phyloP scores from a whole-genome alignment of 768 basidiomycete species.

The Russula ochroleuca region DNA sequence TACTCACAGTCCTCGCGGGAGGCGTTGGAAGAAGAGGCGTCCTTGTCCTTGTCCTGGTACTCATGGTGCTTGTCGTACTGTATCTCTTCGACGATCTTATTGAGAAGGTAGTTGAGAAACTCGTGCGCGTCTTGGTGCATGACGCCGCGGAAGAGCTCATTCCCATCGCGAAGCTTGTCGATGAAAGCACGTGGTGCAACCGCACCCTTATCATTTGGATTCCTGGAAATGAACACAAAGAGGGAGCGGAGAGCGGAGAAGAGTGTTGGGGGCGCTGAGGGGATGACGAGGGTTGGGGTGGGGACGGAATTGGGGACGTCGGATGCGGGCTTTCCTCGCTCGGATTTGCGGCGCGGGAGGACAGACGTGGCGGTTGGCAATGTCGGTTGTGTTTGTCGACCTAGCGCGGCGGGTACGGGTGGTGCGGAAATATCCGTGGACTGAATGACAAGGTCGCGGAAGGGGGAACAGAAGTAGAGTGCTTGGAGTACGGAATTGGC shows the following conservation, averaged over 20 bases:
- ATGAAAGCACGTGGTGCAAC: slow-evolving; percentile 89
- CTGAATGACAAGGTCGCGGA: slow-evolving; percentile 85
- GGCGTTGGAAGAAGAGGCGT: slow-evolving; percentile 17
- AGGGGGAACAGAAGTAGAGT: slow-evolving; percentile 91
- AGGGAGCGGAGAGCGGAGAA: slow-evolving; percentile 93
- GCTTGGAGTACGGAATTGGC: slow-evolving; percentile 98
- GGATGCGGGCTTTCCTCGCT: slow-evolving; percentile 44
- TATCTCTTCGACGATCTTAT: slow-evolving; percentile 90
- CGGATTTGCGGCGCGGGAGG: slow-evolving; percentile 52
- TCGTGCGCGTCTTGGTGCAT: slow-evolving; percentile 99
- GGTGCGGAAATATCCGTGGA: slow-evolving; percentile 49
- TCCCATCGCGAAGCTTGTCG: slow-evolving; percentile 88
- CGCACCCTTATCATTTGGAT: slow-evolving; percentile 75
- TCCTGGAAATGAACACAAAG: slow-evolving; percentile 76
- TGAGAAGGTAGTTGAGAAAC: slow-evolving; percentile 91
- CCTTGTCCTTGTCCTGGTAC: slow-evolving; percentile 18
- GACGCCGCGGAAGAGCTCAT: slow-evolving; percentile 84
- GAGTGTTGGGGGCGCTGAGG: slow-evolving; percentile 64
- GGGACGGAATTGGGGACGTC: slow-evolving; percentile 35
- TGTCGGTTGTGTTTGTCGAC: slow-evolving; percentile 30
- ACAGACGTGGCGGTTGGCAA: slow-evolving; percentile 35
- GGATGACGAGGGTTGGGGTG: slow-evolving; percentile 44
- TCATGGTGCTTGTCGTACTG: slow-evolving; percentile 57
- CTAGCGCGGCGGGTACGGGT: slow-evolving; percentile 34
- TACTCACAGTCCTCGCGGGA: slow-evolving; percentile 65